Evolutionary conservation across 345 rosid species (phyloP).

Genomic region (Pseudoturritis turrita): DNA sequence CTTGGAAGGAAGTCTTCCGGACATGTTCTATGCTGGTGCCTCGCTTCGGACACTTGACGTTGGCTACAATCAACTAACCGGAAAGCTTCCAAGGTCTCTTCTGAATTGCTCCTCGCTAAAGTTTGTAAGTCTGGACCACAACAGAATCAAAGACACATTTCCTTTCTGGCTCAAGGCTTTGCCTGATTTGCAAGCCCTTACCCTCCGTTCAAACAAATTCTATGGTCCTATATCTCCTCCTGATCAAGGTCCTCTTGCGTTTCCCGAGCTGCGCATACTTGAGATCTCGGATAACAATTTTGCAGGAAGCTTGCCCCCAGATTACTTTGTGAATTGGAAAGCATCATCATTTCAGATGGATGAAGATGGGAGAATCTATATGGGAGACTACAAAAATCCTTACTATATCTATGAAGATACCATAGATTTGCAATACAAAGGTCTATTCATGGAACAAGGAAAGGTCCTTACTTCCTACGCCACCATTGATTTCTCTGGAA

Average conservation of each 20-base stretch:
- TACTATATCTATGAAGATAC: not conserved
- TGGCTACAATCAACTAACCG: not conserved
- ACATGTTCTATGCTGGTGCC: not conserved
- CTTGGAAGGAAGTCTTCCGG: not conserved
- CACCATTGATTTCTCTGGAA: conserved; percentile 20
- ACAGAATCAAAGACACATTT: not conserved
- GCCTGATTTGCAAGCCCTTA: not conserved
- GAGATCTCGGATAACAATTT: not conserved
- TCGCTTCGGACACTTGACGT: not conserved
- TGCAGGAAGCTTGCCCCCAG: not conserved
- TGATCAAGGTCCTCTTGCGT: not conserved
- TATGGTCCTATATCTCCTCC: not conserved
- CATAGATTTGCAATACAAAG: conserved; percentile 16
- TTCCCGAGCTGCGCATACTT: not conserved
- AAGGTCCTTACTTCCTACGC: conserved; percentile 10
- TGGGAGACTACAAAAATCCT: conserved; percentile 18
- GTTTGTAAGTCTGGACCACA: not conserved
- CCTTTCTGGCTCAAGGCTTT: conserved; percentile 8
- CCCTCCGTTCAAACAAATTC: conserved; percentile 17
- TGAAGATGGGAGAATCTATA: not conserved
- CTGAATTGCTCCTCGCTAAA: not conserved
- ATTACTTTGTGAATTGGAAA: not conserved
- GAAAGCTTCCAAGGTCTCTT: not conserved
- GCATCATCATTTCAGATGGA: not conserved
- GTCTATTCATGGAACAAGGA: conserved; percentile 11